These are phyloP conservation scores for Myxozyma neotropica DNA, from an alignment of 805 yeast species.

Conservation along the genomic window DNA sequence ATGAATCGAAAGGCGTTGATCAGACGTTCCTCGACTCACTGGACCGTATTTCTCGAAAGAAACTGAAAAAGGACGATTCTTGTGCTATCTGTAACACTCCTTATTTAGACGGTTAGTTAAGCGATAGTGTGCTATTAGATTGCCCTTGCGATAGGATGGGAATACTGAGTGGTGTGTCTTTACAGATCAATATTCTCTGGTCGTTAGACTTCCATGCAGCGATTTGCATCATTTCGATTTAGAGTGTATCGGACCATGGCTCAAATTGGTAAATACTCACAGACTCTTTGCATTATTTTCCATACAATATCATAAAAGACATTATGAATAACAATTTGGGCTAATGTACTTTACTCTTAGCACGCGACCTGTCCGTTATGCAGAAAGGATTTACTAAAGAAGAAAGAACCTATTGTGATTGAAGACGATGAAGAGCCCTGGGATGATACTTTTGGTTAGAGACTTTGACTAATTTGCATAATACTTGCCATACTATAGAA, in stretches of 20 bases:
- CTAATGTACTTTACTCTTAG: too few relatives aligned
- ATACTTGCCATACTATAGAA: too few relatives aligned
- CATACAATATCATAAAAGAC: too few relatives aligned
- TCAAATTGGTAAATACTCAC: conserved; percentile 50
- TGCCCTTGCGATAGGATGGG: too few relatives aligned
- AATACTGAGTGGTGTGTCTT: too few relatives aligned
- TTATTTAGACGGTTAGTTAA: conserved; percentile 50
- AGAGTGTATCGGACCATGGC: conserved; percentile 92
- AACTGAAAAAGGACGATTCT: conserved; percentile 51
- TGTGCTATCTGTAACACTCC: conserved; percentile 85
- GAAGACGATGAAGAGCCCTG: conserved; percentile 70
- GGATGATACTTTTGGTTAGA: conserved; percentile 73
- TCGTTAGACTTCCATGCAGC: conserved; percentile 74
- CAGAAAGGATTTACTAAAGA: conserved; percentile 66
- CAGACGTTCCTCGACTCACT: conserved; percentile 73
- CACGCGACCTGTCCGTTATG: conserved; percentile 76
- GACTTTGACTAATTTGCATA: not conserved
- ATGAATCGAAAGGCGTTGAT: conserved; percentile 53
- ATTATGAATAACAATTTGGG: too few relatives aligned
- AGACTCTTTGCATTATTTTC: too few relatives aligned
- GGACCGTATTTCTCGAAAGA: conserved; percentile 63
- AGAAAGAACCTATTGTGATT: conserved; percentile 52
- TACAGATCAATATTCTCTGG: conserved; percentile 70
- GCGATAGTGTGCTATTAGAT: not conserved
- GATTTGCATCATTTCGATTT: conserved; percentile 75